Base-by-base conservation (phyloP, 1,139 yeast species). In the Yamadazyma pseudoaaseri region DNA sequence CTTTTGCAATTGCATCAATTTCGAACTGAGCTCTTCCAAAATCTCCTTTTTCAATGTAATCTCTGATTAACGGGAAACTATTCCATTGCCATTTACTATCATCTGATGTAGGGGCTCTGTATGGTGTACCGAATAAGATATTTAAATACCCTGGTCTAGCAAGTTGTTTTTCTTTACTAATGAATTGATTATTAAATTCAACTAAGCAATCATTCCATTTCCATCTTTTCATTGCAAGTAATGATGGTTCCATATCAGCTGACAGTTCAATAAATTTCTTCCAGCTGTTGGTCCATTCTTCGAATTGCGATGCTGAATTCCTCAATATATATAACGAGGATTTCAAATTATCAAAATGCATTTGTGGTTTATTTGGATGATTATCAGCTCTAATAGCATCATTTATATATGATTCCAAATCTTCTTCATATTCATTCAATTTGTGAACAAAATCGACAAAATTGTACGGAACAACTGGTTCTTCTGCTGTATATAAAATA, bases 11-110 rank as follows among this genome's bases (percentile, higher is more conserved):
- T 11, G 58, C 48, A 30, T 73, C 62, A 3, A 86, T 57, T 42
- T 78, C 81, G 4, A 54, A 48, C 44, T 83, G 86, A 0, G 87
- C 90, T 21, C 51, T 56, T 0, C 56, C 64, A 70, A 75, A 73
- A 44, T 80, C 76, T 3, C 65, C 62, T 6, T 48, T 51, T 34
- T 62, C 65, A 27, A 84, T 53, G 2, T 77, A 78, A 50, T 87
- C 95, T 42, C 95, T 70, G 2, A 87, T 66, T 4, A 74, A 73
- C 0, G 97, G 96, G 50, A 85, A 86, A 3, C 86, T 71, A 56
- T 81, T 79, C 75, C 86, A 79, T 36, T 72, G 68, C 42, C 63
- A 71, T 14, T 48, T 43, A 6, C 51, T 49, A 26, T 56, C 58
- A 9, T 37, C 40, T 6, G 27, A 15, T 2, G 47, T 47, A 0